phyloP scores from a whole-genome alignment of 352 stramenopile species.

The Aphanomyces stellatus region DNA sequence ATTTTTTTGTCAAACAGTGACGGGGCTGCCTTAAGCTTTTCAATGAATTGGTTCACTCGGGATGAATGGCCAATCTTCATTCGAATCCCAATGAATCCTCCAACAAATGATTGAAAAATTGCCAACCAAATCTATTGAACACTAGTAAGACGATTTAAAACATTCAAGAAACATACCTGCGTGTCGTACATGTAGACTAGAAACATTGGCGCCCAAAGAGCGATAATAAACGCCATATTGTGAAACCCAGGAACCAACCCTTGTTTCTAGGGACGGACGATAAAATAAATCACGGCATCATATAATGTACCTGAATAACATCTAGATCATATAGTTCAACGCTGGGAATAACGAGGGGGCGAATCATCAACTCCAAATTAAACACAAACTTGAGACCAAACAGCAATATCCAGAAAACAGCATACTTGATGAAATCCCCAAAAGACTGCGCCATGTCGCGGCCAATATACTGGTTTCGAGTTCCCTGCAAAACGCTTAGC shows the following conservation, averaged over 20 bases:
- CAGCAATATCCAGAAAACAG: constrained; percentile 59
- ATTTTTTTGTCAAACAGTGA: constrained; percentile 64
- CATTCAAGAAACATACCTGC: constrained; percentile 25
- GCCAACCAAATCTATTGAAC: constrained; percentile 83
- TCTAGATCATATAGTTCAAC: constrained; percentile 64
- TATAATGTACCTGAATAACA: constrained; percentile 26
- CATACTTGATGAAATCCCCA: constrained; percentile 50
- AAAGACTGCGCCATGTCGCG: constrained; percentile 69
- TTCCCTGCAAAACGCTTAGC: constrained; percentile 60
- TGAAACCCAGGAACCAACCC: constrained; percentile 56
- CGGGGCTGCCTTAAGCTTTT: constrained; percentile 45
- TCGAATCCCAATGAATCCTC: constrained; percentile 58
- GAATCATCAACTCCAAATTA: constrained; percentile 73
- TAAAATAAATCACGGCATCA: not conserved
- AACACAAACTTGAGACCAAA: constrained; percentile 76
- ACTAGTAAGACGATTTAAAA: not conserved
- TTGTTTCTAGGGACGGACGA: constrained; percentile 10
- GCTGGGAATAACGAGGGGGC: constrained; percentile 58
- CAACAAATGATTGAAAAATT: constrained; percentile 53
- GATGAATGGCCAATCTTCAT: constrained; percentile 74
- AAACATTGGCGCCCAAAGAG: constrained; percentile 67
- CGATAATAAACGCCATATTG: constrained; percentile 72
- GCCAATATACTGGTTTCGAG: constrained; percentile 68
- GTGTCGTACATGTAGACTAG: constrained; percentile 83
- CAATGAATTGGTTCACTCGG: constrained; percentile 53